These are phyloP conservation scores for Nicotiana knightiana DNA, from an alignment of 257 asterid species.

Conservation along the genomic window DNA sequence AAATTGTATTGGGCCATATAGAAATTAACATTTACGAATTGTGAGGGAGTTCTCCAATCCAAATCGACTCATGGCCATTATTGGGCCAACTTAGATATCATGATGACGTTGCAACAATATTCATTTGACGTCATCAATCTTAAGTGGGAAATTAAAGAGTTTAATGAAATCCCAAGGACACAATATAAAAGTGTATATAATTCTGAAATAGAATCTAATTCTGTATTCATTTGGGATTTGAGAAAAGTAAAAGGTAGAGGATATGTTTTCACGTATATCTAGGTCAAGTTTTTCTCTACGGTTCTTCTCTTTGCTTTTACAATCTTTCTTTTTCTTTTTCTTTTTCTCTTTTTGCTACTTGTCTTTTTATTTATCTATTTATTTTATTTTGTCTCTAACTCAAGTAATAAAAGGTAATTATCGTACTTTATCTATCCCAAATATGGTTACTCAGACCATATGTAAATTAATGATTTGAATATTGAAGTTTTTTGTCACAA, in stretches of 20 bases:
- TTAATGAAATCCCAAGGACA: not conserved
- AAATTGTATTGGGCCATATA: too few species aligned
- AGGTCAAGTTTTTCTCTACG: not conserved
- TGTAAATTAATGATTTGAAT: too few species aligned
- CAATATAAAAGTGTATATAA: not conserved
- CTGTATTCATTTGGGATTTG: not conserved
- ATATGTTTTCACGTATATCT: constrained; percentile 1
- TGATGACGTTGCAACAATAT: too few species aligned
- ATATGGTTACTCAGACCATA: too few species aligned
- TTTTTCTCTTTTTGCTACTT: not conserved
- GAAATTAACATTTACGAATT: too few species aligned
- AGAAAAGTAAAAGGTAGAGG: constrained; percentile 1
- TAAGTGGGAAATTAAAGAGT: not conserved
- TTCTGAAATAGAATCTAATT: not conserved
- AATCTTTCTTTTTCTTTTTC: not conserved
- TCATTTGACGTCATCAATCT: too few species aligned
- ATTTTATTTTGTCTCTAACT: not conserved
- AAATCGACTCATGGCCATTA: too few species aligned
- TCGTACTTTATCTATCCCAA: not conserved
- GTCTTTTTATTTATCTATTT: not conserved
- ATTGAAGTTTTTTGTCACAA: too few species aligned
- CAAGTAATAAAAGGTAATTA: not conserved
- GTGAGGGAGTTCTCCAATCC: too few species aligned
- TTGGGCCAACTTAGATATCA: too few species aligned
- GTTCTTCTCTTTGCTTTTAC: not conserved